These are phyloP conservation scores for Kluyveromyces nonfermentans DNA, from an alignment of 805 yeast species.

Conservation along the genomic window DNA sequence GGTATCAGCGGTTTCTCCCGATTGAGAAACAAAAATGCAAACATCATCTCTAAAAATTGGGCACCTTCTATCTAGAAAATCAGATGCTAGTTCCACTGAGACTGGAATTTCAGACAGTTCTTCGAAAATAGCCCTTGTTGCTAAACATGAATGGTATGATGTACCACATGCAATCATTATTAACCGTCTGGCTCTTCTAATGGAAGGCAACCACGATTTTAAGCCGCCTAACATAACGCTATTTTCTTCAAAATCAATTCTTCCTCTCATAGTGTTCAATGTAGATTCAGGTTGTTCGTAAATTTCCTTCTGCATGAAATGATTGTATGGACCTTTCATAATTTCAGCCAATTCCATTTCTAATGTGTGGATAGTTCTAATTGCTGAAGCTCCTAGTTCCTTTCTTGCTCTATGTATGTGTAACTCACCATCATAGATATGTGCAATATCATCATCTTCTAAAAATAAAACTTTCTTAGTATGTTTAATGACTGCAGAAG, in stretches of 20 bases:
- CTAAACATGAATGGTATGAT: constrained; percentile 95
- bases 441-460: constrained; percentile 98
- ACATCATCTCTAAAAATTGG: constrained; percentile 99
- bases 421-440: constrained; percentile 93
- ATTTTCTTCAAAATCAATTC: constrained; percentile 81
- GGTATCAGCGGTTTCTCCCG: constrained; percentile 98
- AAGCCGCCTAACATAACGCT: constrained; percentile 84
- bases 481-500: constrained; percentile 92
- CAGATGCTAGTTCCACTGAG: constrained; percentile 86
- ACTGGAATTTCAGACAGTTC: constrained; percentile 95
- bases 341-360: constrained; percentile 96
- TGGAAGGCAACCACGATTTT: constrained; percentile 71
- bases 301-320: constrained; percentile 98
- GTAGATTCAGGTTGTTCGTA: constrained; percentile 98
- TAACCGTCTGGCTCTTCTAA: constrained; percentile 88
- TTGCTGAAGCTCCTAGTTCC: constrained; percentile 81
- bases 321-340: constrained; percentile 94
- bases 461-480: constrained; percentile 93
- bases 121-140: constrained; percentile 92
- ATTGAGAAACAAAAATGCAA: constrained; percentile 94
- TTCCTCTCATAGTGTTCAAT: constrained; percentile 98
- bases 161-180: constrained; percentile 99
- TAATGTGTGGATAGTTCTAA: constrained; percentile 90
- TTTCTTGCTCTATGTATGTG: constrained; percentile 95
- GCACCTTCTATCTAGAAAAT: constrained; percentile 85